These are phyloP conservation scores for Beauveria bassiana DNA, from an alignment of 2,329 filamentous ascomycete genomes.

Conservation along the genomic window DNA sequence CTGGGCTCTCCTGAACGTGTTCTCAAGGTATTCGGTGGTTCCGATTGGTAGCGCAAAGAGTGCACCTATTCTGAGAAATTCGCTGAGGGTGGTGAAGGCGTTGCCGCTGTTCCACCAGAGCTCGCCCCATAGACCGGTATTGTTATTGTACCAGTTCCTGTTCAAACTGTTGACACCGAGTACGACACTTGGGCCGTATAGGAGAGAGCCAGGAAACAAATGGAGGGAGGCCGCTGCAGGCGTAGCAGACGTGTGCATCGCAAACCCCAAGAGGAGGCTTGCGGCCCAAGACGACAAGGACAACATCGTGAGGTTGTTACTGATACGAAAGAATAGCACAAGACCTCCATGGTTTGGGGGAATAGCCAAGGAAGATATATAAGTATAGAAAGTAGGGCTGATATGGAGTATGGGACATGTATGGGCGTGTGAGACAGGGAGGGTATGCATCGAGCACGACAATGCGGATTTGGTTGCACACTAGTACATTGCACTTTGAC, in stretches of 20 bases:
- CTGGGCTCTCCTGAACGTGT: slow-evolving; percentile 40
- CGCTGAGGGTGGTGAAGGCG: slow-evolving; percentile 52
- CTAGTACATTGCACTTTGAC: background rate
- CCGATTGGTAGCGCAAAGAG: slow-evolving; percentile 28
- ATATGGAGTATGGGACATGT: background rate
- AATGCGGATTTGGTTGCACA: background rate
- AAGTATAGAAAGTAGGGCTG: background rate
- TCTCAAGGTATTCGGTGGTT: slow-evolving; percentile 33
- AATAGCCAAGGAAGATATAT: background rate
- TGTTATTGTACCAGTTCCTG: slow-evolving; percentile 48
- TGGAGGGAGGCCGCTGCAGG: background rate
- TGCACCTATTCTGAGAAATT: slow-evolving; percentile 36
- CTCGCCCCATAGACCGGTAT: slow-evolving; percentile 55
- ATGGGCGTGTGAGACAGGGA: slow-evolving; percentile 3
- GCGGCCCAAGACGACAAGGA: background rate
- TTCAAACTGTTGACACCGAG: slow-evolving; percentile 40
- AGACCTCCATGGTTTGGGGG: too few relatives aligned
- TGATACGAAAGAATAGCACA: background rate
- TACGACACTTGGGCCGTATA: slow-evolving; percentile 27
- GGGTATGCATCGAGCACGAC: background rate
- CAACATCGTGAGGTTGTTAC: background rate
- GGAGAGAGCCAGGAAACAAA: slow-evolving; percentile 14
- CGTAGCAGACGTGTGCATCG: background rate
- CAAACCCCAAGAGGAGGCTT: background rate
- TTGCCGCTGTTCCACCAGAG: slow-evolving; percentile 72